phyloP scores from a whole-genome alignment of 2,329 filamentous ascomycete genomes.

The Basipetospora sp. region DNA sequence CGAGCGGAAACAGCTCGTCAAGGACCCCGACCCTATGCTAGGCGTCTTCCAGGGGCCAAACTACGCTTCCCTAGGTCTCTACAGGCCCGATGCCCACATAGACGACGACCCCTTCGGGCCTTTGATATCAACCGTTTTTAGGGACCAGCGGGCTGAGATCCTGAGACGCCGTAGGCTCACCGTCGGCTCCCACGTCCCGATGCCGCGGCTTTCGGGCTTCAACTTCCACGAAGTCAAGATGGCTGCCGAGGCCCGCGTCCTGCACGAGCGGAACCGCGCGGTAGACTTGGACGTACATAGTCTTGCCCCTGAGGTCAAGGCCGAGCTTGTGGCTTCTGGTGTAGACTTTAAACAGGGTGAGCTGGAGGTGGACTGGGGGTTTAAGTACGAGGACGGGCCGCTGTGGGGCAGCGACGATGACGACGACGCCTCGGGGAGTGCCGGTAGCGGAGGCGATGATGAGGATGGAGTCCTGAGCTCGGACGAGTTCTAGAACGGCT shows the following conservation, averaged over 20 bases:
- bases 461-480: too few relatives aligned
- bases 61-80: constrained; percentile 33
- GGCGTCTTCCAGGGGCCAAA: constrained; percentile 41
- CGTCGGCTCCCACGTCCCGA: neutral
- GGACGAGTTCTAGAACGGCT: too few relatives aligned
- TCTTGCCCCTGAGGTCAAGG: constrained; percentile 11
- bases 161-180: too few relatives aligned
- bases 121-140: constrained; percentile 30
- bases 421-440: neutral
- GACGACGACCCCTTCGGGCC: constrained; percentile 27
- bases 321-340: constrained; percentile 11
- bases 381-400: constrained; percentile 16
- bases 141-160: constrained; percentile 27
- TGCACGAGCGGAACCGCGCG: constrained; percentile 15
- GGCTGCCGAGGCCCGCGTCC: neutral
- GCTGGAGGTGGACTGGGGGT: constrained; percentile 8
- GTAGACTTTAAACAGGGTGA: constrained; percentile 14
- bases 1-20: constrained; percentile 23
- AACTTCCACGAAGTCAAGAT: constrained; percentile 4
- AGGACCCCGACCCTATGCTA: constrained; percentile 30
- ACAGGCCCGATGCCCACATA: constrained; percentile 32
- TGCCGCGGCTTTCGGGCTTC: neutral
- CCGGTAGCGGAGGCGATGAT: too few relatives aligned
- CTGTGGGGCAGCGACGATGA: constrained; percentile 21
- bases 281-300: constrained; percentile 16